Base-by-base conservation (phyloP, 352 stramenopile genomes). In the Phytophthora palmivora region DNA sequence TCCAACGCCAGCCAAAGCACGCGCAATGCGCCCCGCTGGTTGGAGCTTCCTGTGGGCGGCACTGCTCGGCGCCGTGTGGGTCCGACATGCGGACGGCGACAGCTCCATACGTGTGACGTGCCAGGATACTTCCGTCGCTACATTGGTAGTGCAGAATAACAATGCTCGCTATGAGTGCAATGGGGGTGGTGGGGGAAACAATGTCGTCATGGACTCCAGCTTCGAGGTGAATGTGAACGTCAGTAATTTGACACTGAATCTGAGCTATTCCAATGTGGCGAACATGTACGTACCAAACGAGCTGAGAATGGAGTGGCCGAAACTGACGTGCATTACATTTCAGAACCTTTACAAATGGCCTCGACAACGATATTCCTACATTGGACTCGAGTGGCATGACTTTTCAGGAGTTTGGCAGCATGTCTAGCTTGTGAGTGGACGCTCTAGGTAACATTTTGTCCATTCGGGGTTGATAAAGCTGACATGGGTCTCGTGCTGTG, bases 21-120 rank as follows among this genome's bases (percentile, higher is more conserved):
- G 26, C 15, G 24, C 47, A 14, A 77, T 74, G 69, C 54, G 63
- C 22, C 51, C 53, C 36, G 44, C 34, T 21, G 19, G 42, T 56
- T 15, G 44, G 48, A 67, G 49, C 32, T 59, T 58, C 54, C 22
- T 64, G 21, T 2, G 21, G 26, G 38, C 28, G 45, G 36, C 24
- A 18, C 28, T 62, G 21, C 32, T 71, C 39, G 45, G 22, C 6
- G 34, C 21, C 1, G 28, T 58, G n/a, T 39, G 21, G 34, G 16
- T 30, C 26, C 16, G 21, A 45, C 15, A 38, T 4, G 22, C 28
- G 2, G 36, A n/a, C 33, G 43, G 14, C 6, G 45, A 11, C 11
- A 2, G 7, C 10, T 22, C 2, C 0, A 26, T 56, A 11, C 21
- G 33, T 12, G 55, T 57, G 0, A 10, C 12, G 12, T 56, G 55